Evolutionary conservation across 257 asterid genomes (phyloP).

Genomic region (Nicotiana otophora): DNA sequence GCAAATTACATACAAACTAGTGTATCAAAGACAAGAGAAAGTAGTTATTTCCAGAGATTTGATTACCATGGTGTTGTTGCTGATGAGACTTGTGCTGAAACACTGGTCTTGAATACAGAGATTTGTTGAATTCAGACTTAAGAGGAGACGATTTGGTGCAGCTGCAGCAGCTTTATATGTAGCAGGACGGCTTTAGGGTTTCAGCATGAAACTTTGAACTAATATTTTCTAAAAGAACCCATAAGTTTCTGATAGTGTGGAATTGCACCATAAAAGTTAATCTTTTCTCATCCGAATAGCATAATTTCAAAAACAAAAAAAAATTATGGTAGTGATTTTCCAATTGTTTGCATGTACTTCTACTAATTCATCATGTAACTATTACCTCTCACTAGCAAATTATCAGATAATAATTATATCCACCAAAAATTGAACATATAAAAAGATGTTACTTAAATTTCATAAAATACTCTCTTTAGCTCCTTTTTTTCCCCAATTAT

Average conservation of each 20-base stretch:
- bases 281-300: neutral
- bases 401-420: too few species aligned
- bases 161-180: slow-evolving; percentile 3
- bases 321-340: too few species aligned
- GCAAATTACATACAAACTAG: neutral
- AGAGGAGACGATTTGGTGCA: neutral
- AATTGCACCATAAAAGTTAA: neutral
- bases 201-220: neutral
- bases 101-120: neutral
- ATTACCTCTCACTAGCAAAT: too few species aligned
- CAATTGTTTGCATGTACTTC: too few species aligned
- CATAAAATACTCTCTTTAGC: too few species aligned
- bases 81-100: neutral
- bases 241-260: neutral
- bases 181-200: neutral
- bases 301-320: too few species aligned
- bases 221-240: neutral
- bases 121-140: neutral
- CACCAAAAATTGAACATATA: too few species aligned
- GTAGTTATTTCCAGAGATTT: neutral
- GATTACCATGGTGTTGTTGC: neutral
- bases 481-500: too few species aligned
- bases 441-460: too few species aligned
- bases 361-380: too few species aligned
- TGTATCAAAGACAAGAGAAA: neutral